Base-by-base conservation (phyloP, 2,329 filamentous ascomycete genomes). In the Aspergillus alliaceus region DNA sequence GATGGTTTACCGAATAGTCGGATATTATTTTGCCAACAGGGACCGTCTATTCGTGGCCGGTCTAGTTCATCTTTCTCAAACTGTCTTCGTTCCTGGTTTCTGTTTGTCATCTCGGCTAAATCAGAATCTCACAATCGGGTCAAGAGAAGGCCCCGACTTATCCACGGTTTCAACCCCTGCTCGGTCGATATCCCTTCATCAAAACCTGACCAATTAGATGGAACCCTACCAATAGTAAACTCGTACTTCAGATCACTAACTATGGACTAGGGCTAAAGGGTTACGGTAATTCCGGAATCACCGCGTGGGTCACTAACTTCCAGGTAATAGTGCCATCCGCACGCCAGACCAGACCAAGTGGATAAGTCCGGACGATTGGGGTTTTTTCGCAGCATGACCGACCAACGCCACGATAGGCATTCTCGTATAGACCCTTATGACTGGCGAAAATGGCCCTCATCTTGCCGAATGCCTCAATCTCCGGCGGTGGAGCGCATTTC, bases 141-240 rank as follows among this genome's bases (percentile, higher is more conserved):
- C 18, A 15, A 48, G 44, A 48, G 18, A 48, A 31, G 29, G 27
- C 14, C 27, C 44, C 44, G 27, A 48, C 44, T 48, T 34, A 15
- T 14, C 7, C 15, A n/a, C 6, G 20, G 44, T 31, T 47, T 48
- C 44, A 32, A 22, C 44, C 44, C 27, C 44, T 32, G 44, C 29
- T 29, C 24, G 20, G 4, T 35, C 14, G 27, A 35, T 27, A 42
- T 39, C n/a, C 42, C 12, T 9, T 24, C 7, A 25, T 37, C 20
- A 7, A 54, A 54, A 54, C 42, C 24, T 54, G 24, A 11, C 52
- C 52, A 54, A 54, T 54, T 31, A 31, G 32, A 15, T 14, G 11
- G 34, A 15, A n/a, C n/a, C n/a, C n/a, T n/a, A n/a, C 7, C 4
- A 2, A 20, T 35, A 39, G 14, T 24, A 37, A 39, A 27, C 34